Conservation (phyloP, 345 rosid genomes). For the Bruguiera parviflora region DNA sequence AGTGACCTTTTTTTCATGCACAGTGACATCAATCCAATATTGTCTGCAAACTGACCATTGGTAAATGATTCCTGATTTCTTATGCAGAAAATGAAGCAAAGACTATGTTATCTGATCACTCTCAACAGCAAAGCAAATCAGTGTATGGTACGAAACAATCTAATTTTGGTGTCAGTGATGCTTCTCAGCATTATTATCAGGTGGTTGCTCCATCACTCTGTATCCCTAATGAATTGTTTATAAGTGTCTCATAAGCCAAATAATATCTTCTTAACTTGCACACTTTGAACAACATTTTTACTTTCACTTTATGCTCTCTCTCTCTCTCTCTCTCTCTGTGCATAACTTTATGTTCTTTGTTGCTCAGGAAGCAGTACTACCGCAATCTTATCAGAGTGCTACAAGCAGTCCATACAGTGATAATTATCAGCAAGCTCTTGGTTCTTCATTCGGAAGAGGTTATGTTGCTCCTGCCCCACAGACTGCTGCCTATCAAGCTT, state of each 20-base stretch:
- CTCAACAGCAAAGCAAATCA: constrained; percentile 35
- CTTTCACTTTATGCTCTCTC: no score
- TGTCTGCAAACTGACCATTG: constrained; percentile 2
- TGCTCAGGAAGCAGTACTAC: constrained; percentile 33
- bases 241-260: no score
- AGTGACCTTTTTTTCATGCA: no score
- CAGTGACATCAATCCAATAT: neutral
- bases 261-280: no score
- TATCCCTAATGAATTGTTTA: neutral
- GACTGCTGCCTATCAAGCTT: constrained; percentile 29
- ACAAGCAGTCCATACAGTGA: constrained; percentile 50
- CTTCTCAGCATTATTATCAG: constrained; percentile 46
- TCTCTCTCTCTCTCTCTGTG: no score
- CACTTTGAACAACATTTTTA: no score
- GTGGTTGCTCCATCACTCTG: constrained; percentile 17
- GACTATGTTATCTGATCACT: constrained; percentile 32
- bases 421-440: constrained; percentile 54
- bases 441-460: constrained; percentile 44
- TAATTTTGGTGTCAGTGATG: constrained; percentile 26
- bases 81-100: constrained; percentile 52
- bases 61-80: constrained; percentile 7
- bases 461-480: constrained; percentile 42
- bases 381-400: constrained; percentile 48
- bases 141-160: constrained; percentile 32
- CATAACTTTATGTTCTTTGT: constrained; percentile 5